Base-by-base conservation (phyloP, 1,284 basidiomycete genomes). In the Austropuccinia psidii region DNA sequence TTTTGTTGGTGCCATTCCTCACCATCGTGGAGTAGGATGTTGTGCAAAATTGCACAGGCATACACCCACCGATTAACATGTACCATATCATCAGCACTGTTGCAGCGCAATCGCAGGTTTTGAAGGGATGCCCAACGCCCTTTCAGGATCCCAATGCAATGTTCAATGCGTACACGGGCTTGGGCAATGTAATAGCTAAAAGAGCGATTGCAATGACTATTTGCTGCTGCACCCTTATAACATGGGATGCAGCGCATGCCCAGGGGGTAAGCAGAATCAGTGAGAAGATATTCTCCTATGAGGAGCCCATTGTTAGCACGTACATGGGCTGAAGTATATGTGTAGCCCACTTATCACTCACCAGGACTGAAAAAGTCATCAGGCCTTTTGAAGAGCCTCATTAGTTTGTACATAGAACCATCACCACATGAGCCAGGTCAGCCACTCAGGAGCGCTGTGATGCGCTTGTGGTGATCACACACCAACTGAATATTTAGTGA, bases 121-220 rank as follows among this genome's bases (percentile, higher is more conserved):
- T 45, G 43, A n/a, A n/a, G 43, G 24, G 6, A 21, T 33, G 64
- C 64, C 64, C 64, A 66, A 4, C 64, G 31, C 11, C 47, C 64
- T 41, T 66, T 66, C 13, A 66, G 50, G 19, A 66, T 54, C 13
- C 65, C 65, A 27, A 67, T 67, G 6, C 45, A 37, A n/a, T 67
- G 65, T 31, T 54, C 50, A 9, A 52, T 67, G 11, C 37, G 50
- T 27, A 67, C 50, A 8, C 50, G 49, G 6, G 50, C 17, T 37
- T 55, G 52, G 4, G 47, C 65, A 41, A 67, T 4, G 24, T 50
- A 67, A 15, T 55, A 67, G 29, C 54, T 67, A 41, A 67, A 67
- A 15, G 52, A n/a, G 1, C 19, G 19, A 29, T 67, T 67, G 11
- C 8, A 24, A 7, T 19, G 11, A 1, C 27, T 43, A n/a, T 68